Conservation (phyloP, 179 eudicot species). For the Nepenthes alata region DNA sequence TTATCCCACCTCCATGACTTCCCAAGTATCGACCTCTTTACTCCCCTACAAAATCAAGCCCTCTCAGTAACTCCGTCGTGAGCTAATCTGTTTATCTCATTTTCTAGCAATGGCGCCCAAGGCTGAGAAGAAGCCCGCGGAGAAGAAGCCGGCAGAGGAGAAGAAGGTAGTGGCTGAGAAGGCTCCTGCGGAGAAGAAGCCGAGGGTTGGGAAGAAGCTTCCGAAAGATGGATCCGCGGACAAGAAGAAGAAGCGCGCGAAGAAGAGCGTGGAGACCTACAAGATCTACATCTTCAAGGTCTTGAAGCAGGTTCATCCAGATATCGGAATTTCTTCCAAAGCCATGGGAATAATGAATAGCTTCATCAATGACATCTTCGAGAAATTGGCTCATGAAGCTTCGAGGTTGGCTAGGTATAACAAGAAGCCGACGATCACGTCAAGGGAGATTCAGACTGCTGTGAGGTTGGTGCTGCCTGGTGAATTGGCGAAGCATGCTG, state of each 20-base stretch:
- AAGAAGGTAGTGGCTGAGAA: not conserved
- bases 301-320: conserved; percentile 13
- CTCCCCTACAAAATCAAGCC: not conserved
- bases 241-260: conserved; percentile 12
- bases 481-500: not conserved
- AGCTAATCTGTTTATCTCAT: too few relatives aligned
- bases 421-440: conserved; percentile 9
- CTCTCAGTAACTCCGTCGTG: too few relatives aligned
- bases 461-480: not conserved
- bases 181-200: conserved; percentile 7
- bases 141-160: too few relatives aligned
- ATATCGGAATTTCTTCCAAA: conserved; percentile 16
- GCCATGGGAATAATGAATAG: conserved; percentile 24
- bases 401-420: conserved; percentile 9
- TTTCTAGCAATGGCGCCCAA: conserved; percentile 13
- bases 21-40: not conserved
- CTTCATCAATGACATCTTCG: conserved; percentile 15
- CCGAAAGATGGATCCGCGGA: not conserved
- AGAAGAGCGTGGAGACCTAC: conserved; percentile 14
- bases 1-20: too few relatives aligned
- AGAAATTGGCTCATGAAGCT: conserved; percentile 20
- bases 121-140: conserved; percentile 7
- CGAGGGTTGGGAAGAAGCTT: conserved; percentile 10
- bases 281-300: conserved; percentile 17
- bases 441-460: conserved; percentile 2